Evolutionary conservation across 805 yeast species (phyloP), one percentile per base, ranked within the genome.

Genomic region (Torulaspora franciscae): DNA sequence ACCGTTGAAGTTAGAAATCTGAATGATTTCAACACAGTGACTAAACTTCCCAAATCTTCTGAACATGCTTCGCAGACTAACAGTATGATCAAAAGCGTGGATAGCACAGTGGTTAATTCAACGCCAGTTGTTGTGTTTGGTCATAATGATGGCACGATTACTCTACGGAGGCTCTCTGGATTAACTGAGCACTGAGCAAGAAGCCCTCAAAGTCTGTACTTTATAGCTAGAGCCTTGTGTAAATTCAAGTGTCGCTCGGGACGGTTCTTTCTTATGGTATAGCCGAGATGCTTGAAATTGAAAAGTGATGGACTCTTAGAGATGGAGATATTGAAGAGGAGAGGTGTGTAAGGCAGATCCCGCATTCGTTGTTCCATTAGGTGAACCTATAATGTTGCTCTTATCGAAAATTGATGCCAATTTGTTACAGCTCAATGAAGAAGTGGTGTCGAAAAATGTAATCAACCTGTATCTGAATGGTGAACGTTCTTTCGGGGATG

Each of bases 351-450:
- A 9, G 30, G 13, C n/a, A 3, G 5, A 19, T 19, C 22, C 22
- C 22, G 22, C 22, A 5, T 5, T 19, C 22, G 30, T 19, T 30
- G 22, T 7, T 30, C 33, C 7, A 30, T 13, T 6, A 9, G 10
- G 11, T 13, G 11, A 14, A 9, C 33, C 33, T 14, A 32, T 36
- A 28, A 47, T 42, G 48, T 32, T 45, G 19, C 36, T 41, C 19
- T 37, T 62, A 26, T 61, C 65, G 6, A 61, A 58, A 40, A 43
- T 62, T 33, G 67, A 60, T 47, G 57, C 52, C 4, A 50, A 57
- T 45, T 37, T 61, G 13, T 53, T 55, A 13, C 58, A 57, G 36
- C 53, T 52, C 34, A 38, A 44, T n/a, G 41, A 45, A 24, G 35
- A 37, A 22, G 30, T 43, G 6, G 40, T 35, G 13, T 33, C 45